These are phyloP conservation scores for Stevia rebaudiana DNA, from an alignment of 140 eudicot species.

Conservation along the genomic window DNA sequence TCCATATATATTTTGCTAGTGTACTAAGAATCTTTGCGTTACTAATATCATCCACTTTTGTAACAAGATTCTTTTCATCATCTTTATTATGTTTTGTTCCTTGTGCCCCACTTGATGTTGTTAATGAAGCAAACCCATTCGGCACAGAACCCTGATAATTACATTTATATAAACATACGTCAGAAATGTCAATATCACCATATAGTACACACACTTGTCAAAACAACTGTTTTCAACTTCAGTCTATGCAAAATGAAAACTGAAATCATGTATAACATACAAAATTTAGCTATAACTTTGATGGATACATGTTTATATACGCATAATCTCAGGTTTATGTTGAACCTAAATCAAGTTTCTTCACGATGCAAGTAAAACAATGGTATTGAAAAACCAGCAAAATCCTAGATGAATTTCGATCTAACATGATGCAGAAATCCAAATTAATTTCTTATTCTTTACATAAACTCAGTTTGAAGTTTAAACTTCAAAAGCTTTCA, in stretches of 20 bases:
- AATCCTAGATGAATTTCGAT: background rate
- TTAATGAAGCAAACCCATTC: slow-evolving; percentile 49
- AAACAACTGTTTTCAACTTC: background rate
- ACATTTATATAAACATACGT: slow-evolving; percentile 13
- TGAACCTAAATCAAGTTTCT: background rate
- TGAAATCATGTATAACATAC: background rate
- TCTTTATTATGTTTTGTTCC: slow-evolving; percentile 33
- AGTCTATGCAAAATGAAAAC: background rate
- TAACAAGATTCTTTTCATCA: slow-evolving; percentile 27
- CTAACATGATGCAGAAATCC: background rate
- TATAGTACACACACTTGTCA: slow-evolving; percentile 2
- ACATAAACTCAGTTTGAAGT: background rate
- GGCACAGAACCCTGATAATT: slow-evolving; percentile 44
- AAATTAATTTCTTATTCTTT: background rate
- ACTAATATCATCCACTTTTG: slow-evolving; percentile 41
- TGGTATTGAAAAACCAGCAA: background rate
- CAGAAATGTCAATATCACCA: background rate
- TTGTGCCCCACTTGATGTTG: slow-evolving; percentile 48
- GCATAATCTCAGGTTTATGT: background rate
- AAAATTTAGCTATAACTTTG: background rate
- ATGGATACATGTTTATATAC: background rate
- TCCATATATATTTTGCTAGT: slow-evolving; percentile 78
- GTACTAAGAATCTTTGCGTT: slow-evolving; percentile 63
- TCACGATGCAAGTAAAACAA: background rate
- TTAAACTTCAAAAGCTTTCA: background rate